Evolutionary conservation across 2,329 filamentous ascomycete genomes (phyloP).

Genomic region (Stagonosporopsis rhizophila): DNA sequence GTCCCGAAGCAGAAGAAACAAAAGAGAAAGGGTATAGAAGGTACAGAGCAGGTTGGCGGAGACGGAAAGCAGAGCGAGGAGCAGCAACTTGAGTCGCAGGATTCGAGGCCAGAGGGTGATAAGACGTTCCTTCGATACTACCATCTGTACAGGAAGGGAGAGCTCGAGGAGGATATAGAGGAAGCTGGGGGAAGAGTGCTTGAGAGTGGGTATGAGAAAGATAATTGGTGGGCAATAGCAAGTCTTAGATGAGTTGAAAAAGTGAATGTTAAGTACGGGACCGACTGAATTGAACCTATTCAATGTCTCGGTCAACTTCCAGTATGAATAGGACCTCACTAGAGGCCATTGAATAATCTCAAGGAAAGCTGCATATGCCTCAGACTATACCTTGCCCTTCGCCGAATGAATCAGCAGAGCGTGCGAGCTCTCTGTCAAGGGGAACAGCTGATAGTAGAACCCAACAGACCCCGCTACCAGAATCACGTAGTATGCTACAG

Average conservation of each 20-base stretch:
- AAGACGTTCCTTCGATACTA: conserved; percentile 88
- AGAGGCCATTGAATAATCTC: not conserved
- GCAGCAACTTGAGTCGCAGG: conserved; percentile 18
- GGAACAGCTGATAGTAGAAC: conserved; percentile 76
- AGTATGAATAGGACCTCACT: not conserved
- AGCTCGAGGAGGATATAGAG: conserved; percentile 80
- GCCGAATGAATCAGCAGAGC: conserved; percentile 51
- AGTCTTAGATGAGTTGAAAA: conserved; percentile 7
- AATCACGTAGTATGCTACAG: conserved; percentile 78
- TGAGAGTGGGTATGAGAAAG: conserved; percentile 88
- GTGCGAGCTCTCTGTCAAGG: conserved; percentile 70
- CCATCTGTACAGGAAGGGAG: conserved; percentile 85
- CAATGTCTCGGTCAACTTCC: not conserved
- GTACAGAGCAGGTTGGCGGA: conserved; percentile 1
- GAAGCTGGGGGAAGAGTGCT: conserved; percentile 78
- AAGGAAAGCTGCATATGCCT: not conserved
- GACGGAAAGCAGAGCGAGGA: conserved; percentile 21
- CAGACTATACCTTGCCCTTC: not conserved
- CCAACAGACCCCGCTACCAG: conserved; percentile 73
- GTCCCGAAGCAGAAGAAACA: conserved; percentile 26
- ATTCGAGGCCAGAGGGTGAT: conserved; percentile 39
- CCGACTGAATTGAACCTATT: not conserved
- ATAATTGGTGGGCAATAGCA: conserved; percentile 96
- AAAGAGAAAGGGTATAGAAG: conserved; percentile 15
- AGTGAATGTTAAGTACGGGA: not conserved